Evolutionary conservation across 208 protist genomes (phyloP).

Genomic region (Trypanosoma scelopori): DNA sequence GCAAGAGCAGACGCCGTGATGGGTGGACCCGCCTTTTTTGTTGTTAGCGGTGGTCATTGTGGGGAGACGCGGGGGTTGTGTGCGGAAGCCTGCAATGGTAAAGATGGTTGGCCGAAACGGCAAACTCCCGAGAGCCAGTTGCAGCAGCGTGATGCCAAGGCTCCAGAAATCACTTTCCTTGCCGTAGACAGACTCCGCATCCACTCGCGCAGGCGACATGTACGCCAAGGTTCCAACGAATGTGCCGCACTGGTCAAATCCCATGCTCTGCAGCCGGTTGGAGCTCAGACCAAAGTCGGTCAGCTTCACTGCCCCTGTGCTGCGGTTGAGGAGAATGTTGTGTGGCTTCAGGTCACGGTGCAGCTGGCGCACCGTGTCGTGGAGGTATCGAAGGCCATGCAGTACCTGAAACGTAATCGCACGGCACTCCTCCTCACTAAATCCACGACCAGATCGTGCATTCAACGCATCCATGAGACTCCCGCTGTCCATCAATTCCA

Average conservation of each 20-base stretch:
- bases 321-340: constrained; percentile 96
- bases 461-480: constrained; percentile 28
- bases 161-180: constrained; percentile 39
- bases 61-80: constrained; percentile 27
- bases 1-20: neutral
- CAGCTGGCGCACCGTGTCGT: constrained; percentile 34
- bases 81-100: constrained; percentile 18
- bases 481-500: constrained; percentile 35
- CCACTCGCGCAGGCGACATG: constrained; percentile 37
- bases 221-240: constrained; percentile 39
- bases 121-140: constrained; percentile 31
- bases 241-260: constrained; percentile 30
- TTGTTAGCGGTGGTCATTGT: neutral
- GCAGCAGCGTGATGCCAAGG: constrained; percentile 34
- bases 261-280: constrained; percentile 27
- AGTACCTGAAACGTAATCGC: constrained; percentile 35
- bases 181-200: constrained; percentile 29
- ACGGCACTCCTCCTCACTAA: constrained; percentile 26
- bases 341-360: constrained; percentile 97
- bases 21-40: neutral
- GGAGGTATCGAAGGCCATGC: constrained; percentile 31
- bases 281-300: constrained; percentile 87
- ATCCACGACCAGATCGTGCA: constrained; percentile 7
- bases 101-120: constrained; percentile 29
- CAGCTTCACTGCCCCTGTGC: constrained; percentile 77